phyloP scores from a whole-genome alignment of 2,329 filamentous ascomycete genomes.

The Zymoseptoria ardabiliae region DNA sequence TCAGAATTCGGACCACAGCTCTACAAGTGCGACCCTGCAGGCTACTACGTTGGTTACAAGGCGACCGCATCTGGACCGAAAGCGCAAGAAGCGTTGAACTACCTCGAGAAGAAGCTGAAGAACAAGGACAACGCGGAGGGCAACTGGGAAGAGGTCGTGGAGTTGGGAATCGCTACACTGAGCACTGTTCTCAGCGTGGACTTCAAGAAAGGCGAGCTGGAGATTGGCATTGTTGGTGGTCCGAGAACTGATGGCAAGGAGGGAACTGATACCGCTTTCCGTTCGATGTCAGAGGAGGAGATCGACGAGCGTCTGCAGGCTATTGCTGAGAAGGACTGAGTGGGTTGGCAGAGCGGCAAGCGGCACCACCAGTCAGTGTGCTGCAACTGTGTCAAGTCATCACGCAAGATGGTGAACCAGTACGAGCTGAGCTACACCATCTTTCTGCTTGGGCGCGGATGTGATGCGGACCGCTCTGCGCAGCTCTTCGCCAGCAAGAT shows the following conservation, averaged over 20 bases:
- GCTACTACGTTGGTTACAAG: slow-evolving; percentile 98
- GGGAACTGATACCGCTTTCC: slow-evolving; percentile 71
- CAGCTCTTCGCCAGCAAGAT: not conserved
- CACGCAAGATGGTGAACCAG: not conserved
- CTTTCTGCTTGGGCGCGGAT: not conserved
- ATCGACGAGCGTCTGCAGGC: slow-evolving; percentile 97
- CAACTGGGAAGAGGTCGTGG: slow-evolving; percentile 93
- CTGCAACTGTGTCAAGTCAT: not conserved
- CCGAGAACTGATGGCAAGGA: slow-evolving; percentile 75
- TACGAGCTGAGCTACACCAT: not conserved
- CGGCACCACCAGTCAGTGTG: not conserved
- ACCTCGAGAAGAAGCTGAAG: slow-evolving; percentile 98
- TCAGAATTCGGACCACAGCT: slow-evolving; percentile 87
- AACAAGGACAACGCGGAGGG: slow-evolving; percentile 94
- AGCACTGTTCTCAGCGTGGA: slow-evolving; percentile 97
- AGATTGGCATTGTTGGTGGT: slow-evolving; percentile 93
- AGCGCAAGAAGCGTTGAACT: slow-evolving; percentile 97
- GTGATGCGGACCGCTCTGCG: not conserved
- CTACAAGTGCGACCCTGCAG: slow-evolving; percentile 96
- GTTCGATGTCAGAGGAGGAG: slow-evolving; percentile 89
- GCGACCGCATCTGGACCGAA: slow-evolving; percentile 94
- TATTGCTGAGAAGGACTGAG: slow-evolving; percentile 96
- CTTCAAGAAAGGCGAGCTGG: slow-evolving; percentile 98
- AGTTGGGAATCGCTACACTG: slow-evolving; percentile 89
- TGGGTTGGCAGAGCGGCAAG: not conserved